These are phyloP conservation scores for Gastrodia elata DNA, from an alignment of 106 monocot species.

Conservation along the genomic window DNA sequence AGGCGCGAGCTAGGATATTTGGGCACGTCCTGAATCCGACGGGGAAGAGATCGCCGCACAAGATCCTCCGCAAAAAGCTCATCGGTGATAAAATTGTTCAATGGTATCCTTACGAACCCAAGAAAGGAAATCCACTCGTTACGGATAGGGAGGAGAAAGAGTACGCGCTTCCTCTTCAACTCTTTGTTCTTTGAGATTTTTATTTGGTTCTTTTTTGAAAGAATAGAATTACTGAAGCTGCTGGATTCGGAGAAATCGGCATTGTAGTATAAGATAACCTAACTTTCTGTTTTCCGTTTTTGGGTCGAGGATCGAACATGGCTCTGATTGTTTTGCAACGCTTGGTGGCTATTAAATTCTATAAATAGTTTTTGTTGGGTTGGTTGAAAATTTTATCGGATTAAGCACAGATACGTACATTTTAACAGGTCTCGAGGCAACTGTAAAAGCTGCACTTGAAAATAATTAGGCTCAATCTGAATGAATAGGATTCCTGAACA, in stretches of 20 bases:
- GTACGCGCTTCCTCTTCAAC: constrained; percentile 19
- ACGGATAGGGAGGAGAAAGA: constrained; percentile 63
- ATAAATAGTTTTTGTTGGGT: background rate
- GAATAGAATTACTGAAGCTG: background rate
- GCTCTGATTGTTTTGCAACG: background rate
- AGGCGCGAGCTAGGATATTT: constrained; percentile 82
- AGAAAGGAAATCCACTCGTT: constrained; percentile 69
- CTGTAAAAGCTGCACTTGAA: background rate
- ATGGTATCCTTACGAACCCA: constrained; percentile 93
- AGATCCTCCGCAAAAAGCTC: constrained; percentile 83
- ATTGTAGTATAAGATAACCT: background rate
- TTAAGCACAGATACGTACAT: background rate
- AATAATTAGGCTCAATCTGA: background rate
- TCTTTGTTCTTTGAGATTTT: background rate
- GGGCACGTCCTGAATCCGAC: constrained; percentile 82
- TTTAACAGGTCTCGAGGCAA: background rate
- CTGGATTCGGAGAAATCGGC: background rate
- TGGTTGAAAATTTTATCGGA: background rate
- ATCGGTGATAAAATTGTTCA: constrained; percentile 71
- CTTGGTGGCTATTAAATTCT: background rate
- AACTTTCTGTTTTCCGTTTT: background rate
- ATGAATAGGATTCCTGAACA: background rate
- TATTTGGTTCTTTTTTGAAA: background rate
- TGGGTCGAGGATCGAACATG: background rate
- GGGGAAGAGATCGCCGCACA: constrained; percentile 68